Evolutionary conservation across 306 rosid genomes (phyloP), one percentile per base, ranked within the genome.

Genomic region (Quercus gilva): DNA sequence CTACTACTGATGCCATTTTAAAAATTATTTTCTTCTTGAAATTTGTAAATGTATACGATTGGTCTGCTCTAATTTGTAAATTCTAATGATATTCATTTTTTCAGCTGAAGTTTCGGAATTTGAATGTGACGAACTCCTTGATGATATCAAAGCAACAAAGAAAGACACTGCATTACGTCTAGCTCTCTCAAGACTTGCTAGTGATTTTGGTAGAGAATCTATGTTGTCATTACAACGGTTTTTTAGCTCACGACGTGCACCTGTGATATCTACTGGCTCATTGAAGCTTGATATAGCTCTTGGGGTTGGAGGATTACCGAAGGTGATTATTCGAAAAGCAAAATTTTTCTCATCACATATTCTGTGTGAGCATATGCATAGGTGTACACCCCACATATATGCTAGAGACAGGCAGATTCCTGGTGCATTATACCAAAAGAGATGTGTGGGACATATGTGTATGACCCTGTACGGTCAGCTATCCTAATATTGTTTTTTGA

Each of bases 211-310:
- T 74, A 80, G 65, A 67, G 93, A 91, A 64, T 88, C 94, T 33
- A 88, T 80, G 94, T 73, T 91, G 82, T 88, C 93, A 76, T 57
- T 86, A 83, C 83, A 61, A 33, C 86, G 86, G 69, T 87, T 89
- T 88, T 89, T 89, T 56, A 77, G 87, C 75, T 70, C 84, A 1
- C 82, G 98, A 2, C 84, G 74, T 31, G 90, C 92, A 55, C 89
- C 74, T 35, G 91, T 91, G 80, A 72, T 92, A 51, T 84, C 97
- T 74, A 91, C 93, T 2, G 98, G 97, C 64, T 94, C 97, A 57
- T 79, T 94, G 78, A 92, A 89, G 90, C 97, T 94, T 79, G 96
- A 94, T 86, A 18, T 90, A 25, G 97, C 97, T 81, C 97, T 94
- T 65, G 97, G 97, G 45, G 79, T 86, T 74, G 94, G 98, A 77